phyloP scores from a whole-genome alignment of 139 green algal species.

The Trebouxia sp. region DNA sequence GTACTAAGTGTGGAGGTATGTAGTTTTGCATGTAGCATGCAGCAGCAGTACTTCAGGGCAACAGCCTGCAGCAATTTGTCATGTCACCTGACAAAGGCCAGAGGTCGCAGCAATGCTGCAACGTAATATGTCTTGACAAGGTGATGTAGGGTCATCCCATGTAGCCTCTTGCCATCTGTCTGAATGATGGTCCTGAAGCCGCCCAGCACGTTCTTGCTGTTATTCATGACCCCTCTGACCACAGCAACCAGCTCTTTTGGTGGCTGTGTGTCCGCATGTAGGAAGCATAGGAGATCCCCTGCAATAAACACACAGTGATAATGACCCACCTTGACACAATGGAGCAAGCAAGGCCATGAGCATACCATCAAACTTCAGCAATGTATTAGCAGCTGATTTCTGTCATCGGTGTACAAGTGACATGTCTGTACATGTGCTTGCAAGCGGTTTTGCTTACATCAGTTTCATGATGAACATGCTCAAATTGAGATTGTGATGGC shows the following conservation, averaged over 20 bases:
- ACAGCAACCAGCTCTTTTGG: slow-evolving; percentile 42
- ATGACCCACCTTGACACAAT: too few species aligned
- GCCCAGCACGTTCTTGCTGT: slow-evolving; percentile 48
- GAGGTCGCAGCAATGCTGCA: slow-evolving; percentile 57
- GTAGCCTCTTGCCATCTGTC: slow-evolving; percentile 39
- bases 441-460: too few species aligned
- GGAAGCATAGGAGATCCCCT: slow-evolving; percentile 53
- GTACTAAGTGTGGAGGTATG: too few species aligned
- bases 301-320: too few species aligned
- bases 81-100: slow-evolving; percentile 45
- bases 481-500: neutral
- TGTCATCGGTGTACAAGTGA: neutral
- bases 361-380: neutral
- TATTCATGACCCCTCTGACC: slow-evolving; percentile 36
- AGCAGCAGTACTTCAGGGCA: neutral
- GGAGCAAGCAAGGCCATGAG: neutral
- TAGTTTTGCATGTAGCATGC: too few species aligned
- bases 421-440: neutral
- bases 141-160: slow-evolving; percentile 62
- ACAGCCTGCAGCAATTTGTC: neutral
- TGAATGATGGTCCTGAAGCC: slow-evolving; percentile 56
- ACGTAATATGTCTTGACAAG: slow-evolving; percentile 64
- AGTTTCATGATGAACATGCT: neutral
- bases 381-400: neutral
- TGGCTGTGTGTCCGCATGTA: slow-evolving; percentile 55